These are phyloP conservation scores for Neospora caninum DNA, from an alignment of 169 alveolate genomes.

Conservation along the genomic window DNA sequence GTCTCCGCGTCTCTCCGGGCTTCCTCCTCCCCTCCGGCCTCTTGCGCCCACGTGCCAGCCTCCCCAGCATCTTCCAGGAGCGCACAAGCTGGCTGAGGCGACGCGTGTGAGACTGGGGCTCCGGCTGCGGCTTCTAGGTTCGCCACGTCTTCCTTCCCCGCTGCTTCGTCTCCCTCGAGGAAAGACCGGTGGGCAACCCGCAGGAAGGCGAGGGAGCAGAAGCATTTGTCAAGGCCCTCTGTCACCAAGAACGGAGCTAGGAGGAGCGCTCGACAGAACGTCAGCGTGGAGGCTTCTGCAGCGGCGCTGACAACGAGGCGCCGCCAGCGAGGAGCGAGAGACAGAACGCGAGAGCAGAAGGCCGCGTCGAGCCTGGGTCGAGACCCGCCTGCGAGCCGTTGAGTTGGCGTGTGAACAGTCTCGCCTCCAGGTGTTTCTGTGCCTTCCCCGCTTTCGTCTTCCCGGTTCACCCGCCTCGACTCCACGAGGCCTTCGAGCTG, in stretches of 20 bases:
- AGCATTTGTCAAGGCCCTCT: background rate
- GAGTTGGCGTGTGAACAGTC: background rate
- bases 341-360: background rate
- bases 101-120: too few relatives aligned
- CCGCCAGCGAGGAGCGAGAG: background rate
- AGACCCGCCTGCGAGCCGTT: background rate
- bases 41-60: background rate
- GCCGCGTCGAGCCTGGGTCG: background rate
- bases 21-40: background rate
- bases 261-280: background rate
- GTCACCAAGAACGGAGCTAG: background rate
- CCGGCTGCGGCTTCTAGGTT: background rate
- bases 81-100: too few relatives aligned
- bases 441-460: background rate
- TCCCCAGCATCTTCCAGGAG: too few relatives aligned
- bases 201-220: background rate
- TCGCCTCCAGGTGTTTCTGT: too few relatives aligned
- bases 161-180: background rate
- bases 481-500: background rate
- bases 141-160: background rate
- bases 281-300: slow-evolving; percentile 17
- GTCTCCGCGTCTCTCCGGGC: background rate
- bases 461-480: background rate
- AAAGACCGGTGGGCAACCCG: background rate
- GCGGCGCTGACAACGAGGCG: slow-evolving; percentile 29